These are phyloP conservation scores for Puccinia coronata DNA, from an alignment of 1,284 basidiomycete species.

Conservation along the genomic window DNA sequence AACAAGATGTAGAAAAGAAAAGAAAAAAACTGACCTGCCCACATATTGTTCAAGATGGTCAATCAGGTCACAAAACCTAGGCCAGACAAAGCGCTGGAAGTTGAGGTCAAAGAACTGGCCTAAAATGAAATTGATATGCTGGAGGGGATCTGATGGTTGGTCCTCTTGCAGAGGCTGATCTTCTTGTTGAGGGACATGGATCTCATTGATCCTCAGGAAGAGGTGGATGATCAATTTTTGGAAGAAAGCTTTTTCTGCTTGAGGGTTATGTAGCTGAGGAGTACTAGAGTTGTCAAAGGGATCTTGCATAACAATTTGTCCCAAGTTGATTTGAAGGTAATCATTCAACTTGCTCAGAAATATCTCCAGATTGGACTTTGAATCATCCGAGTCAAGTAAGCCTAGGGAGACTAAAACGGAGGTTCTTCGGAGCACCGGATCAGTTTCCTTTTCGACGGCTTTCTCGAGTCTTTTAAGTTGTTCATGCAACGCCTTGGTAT, in stretches of 20 bases:
- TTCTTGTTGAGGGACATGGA: too few relatives aligned
- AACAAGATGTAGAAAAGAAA: not conserved
- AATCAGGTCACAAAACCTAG: slow-evolving; percentile 1
- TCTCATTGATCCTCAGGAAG: slow-evolving; percentile 16
- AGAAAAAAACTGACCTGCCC: not conserved
- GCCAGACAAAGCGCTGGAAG: slow-evolving; percentile 22
- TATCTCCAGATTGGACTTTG: not conserved
- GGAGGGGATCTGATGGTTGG: not conserved
- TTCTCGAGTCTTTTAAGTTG: not conserved
- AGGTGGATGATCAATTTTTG: slow-evolving; percentile 27
- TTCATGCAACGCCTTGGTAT: not conserved
- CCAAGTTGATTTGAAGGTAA: slow-evolving; percentile 1
- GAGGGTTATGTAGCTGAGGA: not conserved
- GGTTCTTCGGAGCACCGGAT: slow-evolving; percentile 10
- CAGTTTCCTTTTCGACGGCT: not conserved
- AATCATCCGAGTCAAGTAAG: not conserved
- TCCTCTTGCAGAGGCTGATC: not conserved
- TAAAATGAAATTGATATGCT: slow-evolving; percentile 17
- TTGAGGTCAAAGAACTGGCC: slow-evolving; percentile 26
- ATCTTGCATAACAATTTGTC: slow-evolving; percentile 14
- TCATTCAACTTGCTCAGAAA: slow-evolving; percentile 20
- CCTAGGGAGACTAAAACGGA: not conserved
- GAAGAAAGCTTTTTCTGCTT: not conserved
- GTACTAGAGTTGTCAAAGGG: not conserved
- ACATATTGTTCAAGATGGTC: slow-evolving; percentile 14